Percentiles rank a stretch among this genome's conserved stretches.
These are phyloP conservation scores for Orbilia ellipsospora DNA, from an alignment of 2,329 filamentous ascomycete species.

Conservation along the genomic window DNA sequence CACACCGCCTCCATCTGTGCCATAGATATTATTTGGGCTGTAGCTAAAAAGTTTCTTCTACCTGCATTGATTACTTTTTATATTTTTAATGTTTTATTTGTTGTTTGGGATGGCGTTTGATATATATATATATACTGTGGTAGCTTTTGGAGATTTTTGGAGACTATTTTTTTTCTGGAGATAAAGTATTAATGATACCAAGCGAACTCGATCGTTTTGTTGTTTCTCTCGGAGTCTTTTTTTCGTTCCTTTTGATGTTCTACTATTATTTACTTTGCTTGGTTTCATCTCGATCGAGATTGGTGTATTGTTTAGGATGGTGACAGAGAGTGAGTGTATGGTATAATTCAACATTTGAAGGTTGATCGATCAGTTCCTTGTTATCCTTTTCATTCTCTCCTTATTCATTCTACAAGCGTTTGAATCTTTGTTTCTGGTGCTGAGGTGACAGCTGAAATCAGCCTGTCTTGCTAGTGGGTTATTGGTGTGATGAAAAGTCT, in stretches of 20 bases:
- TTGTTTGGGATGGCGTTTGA: conserved; percentile 2
- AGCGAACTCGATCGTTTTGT: conserved; percentile 7
- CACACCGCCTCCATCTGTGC: conserved; percentile 1
- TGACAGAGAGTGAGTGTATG: not conserved
- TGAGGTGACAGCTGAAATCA: too few relatives aligned
- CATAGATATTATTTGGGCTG: not conserved
- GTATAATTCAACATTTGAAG: not conserved
- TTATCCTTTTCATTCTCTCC: not conserved
- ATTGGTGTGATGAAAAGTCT: too few relatives aligned
- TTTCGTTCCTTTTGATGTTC: not conserved
- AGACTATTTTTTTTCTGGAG: not conserved
- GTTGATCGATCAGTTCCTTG: not conserved
- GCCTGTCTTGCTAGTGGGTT: too few relatives aligned
- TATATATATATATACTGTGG: not conserved
- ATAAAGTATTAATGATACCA: conserved; percentile 28
- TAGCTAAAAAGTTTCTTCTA: conserved; percentile 20
- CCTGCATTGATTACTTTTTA: not conserved
- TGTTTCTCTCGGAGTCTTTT: not conserved
- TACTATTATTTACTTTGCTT: not conserved
- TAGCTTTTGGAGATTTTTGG: not conserved
- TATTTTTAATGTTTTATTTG: not conserved
- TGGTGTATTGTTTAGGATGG: not conserved
- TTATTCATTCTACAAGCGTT: not conserved
- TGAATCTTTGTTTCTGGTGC: too few relatives aligned
- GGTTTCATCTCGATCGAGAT: not conserved